Evolutionary conservation across 768 basidiomycete genomes (phyloP).

Genomic region (Lentinula detonsa): DNA sequence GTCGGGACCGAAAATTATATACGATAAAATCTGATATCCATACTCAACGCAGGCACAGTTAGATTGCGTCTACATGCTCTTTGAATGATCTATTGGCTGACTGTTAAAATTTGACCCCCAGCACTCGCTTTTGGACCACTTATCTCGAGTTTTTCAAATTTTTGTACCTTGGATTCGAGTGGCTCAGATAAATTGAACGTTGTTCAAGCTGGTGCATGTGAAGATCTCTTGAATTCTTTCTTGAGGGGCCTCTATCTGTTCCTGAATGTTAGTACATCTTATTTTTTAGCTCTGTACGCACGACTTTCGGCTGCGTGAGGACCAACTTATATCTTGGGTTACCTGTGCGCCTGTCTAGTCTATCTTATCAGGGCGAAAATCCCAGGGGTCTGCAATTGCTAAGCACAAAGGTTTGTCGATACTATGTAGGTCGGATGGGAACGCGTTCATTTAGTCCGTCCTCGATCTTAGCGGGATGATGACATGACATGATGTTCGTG

Average conservation of each 20-base stretch:
- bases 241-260: neutral
- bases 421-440: too few relatives aligned
- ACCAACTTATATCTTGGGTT: neutral
- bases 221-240: neutral
- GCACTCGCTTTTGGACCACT: too few relatives aligned
- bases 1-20: too few relatives aligned
- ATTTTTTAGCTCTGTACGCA: neutral
- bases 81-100: neutral
- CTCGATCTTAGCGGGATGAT: too few relatives aligned
- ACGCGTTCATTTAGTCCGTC: too few relatives aligned
- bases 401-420: too few relatives aligned
- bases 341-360: neutral
- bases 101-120: neutral
- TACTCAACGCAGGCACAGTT: neutral
- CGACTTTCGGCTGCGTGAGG: neutral
- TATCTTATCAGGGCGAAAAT: neutral
- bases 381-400: too few relatives aligned
- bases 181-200: neutral
- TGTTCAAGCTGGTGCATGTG: neutral
- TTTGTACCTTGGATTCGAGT: neutral
- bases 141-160: too few relatives aligned
- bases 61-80: neutral
- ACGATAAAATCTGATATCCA: neutral
- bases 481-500: too few relatives aligned
- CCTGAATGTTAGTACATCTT: neutral